Percentiles rank a stretch among this genome's conserved stretches.
These are phyloP conservation scores for Aspergillus clavatus DNA, from an alignment of 2,329 filamentous ascomycete species.

Conservation along the genomic window DNA sequence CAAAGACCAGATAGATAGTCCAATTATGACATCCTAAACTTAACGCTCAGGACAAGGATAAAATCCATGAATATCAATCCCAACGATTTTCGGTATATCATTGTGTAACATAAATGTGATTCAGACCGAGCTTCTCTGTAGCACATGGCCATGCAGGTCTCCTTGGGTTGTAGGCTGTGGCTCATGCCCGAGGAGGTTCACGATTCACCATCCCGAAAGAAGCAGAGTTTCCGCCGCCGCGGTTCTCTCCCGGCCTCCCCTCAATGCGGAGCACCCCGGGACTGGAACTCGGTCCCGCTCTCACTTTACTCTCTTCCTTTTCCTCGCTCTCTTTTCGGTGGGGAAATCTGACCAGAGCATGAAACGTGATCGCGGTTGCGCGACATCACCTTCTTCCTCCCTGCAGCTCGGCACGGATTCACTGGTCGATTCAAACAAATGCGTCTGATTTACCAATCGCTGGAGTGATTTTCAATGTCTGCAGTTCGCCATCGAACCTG, in stretches of 20 bases:
- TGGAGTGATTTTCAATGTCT: slow-evolving; percentile 19
- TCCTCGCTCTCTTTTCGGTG: slow-evolving; percentile 15
- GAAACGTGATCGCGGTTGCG: slow-evolving; percentile 15
- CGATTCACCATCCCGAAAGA: slow-evolving; percentile 1
- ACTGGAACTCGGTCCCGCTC: slow-evolving; percentile 11
- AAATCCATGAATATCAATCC: too few relatives aligned
- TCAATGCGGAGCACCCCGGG: slow-evolving; percentile 23
- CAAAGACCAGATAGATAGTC: too few relatives aligned
- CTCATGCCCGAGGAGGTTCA: neutral
- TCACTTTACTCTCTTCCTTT: neutral
- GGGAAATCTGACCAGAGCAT: slow-evolving; percentile 11
- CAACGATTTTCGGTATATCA: too few relatives aligned
- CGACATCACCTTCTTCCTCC: slow-evolving; percentile 10
- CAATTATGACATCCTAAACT: too few relatives aligned
- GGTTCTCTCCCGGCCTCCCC: too few relatives aligned
- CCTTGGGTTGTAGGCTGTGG: neutral
- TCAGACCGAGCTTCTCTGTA: neutral
- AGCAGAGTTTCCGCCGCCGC: neutral
- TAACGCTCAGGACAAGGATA: too few relatives aligned
- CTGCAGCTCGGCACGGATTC: slow-evolving; percentile 7
- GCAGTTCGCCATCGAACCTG: slow-evolving; percentile 22
- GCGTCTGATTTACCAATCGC: slow-evolving; percentile 1
- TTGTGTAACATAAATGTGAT: slow-evolving; percentile 1
- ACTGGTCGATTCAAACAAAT: slow-evolving; percentile 5
- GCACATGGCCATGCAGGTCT: neutral